Evolutionary conservation across 441 rosid genomes (phyloP), one percentile per base, ranked within the genome.

Genomic region (Pelargonium fulgidum): DNA sequence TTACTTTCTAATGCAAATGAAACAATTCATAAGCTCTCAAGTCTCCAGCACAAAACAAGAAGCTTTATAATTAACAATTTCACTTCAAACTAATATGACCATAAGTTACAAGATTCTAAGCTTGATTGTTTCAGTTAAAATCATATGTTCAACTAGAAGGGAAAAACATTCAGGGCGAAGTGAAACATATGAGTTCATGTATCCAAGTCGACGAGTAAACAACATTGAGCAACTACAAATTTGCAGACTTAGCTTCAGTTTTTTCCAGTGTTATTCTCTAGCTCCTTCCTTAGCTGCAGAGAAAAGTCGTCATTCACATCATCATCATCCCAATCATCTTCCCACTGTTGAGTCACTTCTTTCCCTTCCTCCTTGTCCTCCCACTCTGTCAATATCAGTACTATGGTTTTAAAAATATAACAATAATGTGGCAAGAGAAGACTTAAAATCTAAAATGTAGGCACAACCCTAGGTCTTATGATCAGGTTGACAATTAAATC

Each of bases 301-400:
- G 98, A 93, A 88, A 93, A 93, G 70, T 93, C 95, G 59, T 93
- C 93, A 54, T 70, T 91, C 61, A 89, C 96, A 76, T 93, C 97
- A 66, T 89, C 97, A 79, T 93, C 98, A 74, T 93, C 98, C 98
- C 97, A 93, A 42, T 93, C 98, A 66, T 93, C 98, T 75, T 89
- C 96, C 96, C 98, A 93, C 68, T 93, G 96, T 75, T 89, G 97
- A 2, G 85, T 74, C 36, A 79, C 81, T 48, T 93, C 96, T 47
- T 81, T 85, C 13, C 76, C 87, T 77, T 89, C 98, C 77, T 86
- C 97, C 76, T 81, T 84, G 64, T 72, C 95, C 36, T 82, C 83
- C 93, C 90, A 88, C 75, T 87, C 97, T 91, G 85, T 68, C 69
- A 52, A 9, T 52, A 6, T 11, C 5, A 17, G 2, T 11, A 48